A percentile compares a stretch with the other conserved stretches of the same genome.
phyloP scores from a whole-genome alignment of 345 rosid species.

The Eucalyptus sp. region DNA sequence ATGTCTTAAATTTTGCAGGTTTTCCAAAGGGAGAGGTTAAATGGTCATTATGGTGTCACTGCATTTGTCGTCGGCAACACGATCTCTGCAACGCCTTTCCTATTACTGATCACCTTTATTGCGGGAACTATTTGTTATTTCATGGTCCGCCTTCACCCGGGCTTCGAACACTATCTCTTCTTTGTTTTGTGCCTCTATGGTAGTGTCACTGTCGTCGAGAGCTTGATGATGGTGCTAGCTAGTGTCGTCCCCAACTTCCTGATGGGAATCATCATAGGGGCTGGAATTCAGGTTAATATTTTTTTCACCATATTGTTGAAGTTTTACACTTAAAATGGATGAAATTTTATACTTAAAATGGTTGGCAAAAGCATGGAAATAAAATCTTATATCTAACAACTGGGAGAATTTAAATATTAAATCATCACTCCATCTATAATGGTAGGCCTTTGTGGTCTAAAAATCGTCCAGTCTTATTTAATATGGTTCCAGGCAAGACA shows the following conservation, averaged over 20 bases:
- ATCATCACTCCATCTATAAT: not conserved
- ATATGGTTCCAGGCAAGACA: not conserved
- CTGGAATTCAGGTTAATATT: constrained; percentile 65
- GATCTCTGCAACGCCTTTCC: constrained; percentile 77
- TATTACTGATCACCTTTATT: constrained; percentile 60
- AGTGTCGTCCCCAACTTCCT: constrained; percentile 91
- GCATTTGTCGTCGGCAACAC: constrained; percentile 84
- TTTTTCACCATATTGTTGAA: not conserved
- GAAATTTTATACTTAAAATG: not conserved
- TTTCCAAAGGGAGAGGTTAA: constrained; percentile 89
- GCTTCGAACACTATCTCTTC: constrained; percentile 69
- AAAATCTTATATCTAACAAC: not conserved
- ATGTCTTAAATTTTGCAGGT: constrained; percentile 31
- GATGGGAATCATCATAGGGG: constrained; percentile 97
- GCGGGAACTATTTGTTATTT: constrained; percentile 91
- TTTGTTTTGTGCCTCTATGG: constrained; percentile 86
- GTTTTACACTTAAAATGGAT: not conserved
- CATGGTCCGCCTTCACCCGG: constrained; percentile 85
- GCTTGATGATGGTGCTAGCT: constrained; percentile 97
- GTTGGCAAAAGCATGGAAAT: not conserved
- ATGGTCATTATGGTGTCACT: constrained; percentile 89
- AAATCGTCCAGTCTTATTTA: not conserved
- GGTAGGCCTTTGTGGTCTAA: not conserved
- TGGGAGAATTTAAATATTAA: not conserved
- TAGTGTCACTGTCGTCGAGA: constrained; percentile 88